A percentile compares a stretch with the other conserved stretches of the same genome.
Conservation (phyloP, 441 rosid genomes). For the Croton setiger region DNA sequence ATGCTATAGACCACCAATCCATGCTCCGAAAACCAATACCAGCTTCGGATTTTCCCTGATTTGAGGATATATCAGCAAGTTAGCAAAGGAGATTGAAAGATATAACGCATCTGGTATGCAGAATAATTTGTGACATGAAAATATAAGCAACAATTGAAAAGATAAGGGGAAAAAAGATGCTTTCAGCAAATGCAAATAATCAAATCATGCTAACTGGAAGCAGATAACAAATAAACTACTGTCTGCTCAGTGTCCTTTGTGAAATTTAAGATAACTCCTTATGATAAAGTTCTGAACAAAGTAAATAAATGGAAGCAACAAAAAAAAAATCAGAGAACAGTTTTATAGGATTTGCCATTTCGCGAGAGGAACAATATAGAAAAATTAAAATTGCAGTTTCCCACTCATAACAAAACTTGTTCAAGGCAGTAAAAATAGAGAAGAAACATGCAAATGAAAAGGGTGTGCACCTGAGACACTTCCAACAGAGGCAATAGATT, state of each 20-base stretch:
- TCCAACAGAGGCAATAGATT: constrained; percentile 65
- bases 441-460: constrained; percentile 4
- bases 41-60: constrained; percentile 84
- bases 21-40: constrained; percentile 97
- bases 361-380: background rate
- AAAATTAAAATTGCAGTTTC: background rate
- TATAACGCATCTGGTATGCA: background rate
- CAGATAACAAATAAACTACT: background rate
- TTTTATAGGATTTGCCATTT: constrained; percentile 3
- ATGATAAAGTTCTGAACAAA: background rate
- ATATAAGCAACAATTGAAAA: background rate
- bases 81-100: constrained; percentile 4
- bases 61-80: constrained; percentile 20
- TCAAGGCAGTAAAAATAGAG: background rate
- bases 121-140: background rate
- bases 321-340: background rate
- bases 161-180: background rate
- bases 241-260: background rate
- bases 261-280: background rate
- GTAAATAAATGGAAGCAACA: background rate
- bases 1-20: constrained; percentile 89
- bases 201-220: background rate
- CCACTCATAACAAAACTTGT: background rate
- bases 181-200: background rate
- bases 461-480: constrained; percentile 55